Evolutionary conservation across 2,329 filamentous ascomycete genomes (phyloP).

Genomic region (Fusarium pseudonygamai): DNA sequence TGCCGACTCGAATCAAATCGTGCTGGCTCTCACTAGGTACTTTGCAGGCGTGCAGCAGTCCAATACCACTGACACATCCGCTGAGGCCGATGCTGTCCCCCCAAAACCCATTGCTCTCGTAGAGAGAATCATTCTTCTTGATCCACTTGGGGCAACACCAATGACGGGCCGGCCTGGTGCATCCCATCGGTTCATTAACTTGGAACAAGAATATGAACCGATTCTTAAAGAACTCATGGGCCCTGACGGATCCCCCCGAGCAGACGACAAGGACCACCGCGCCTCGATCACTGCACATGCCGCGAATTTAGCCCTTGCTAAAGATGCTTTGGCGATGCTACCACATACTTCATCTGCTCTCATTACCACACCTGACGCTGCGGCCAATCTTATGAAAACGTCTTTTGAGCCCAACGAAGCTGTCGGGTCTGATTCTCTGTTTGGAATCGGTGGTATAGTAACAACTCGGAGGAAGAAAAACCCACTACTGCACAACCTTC

Average conservation of each 20-base stretch:
- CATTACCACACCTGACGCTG: slow-evolving; percentile 86
- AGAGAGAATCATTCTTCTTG: slow-evolving; percentile 88
- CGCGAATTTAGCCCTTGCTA: slow-evolving; percentile 78
- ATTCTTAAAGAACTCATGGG: slow-evolving; percentile 70
- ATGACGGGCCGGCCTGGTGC: slow-evolving; percentile 56
- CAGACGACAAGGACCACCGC: slow-evolving; percentile 45
- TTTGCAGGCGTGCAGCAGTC: slow-evolving; percentile 74
- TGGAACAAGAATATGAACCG: slow-evolving; percentile 85
- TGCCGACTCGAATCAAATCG: slow-evolving; percentile 66
- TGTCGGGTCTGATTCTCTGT: slow-evolving; percentile 61
- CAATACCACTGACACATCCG: not conserved
- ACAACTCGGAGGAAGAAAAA: slow-evolving; percentile 71
- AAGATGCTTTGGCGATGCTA: slow-evolving; percentile 75
- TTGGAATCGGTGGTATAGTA: slow-evolving; percentile 59
- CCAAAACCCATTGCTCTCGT: slow-evolving; percentile 68
- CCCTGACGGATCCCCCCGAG: slow-evolving; percentile 41
- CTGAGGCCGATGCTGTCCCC: slow-evolving; percentile 46
- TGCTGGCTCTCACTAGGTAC: slow-evolving; percentile 80
- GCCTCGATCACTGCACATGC: slow-evolving; percentile 59
- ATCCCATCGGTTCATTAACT: slow-evolving; percentile 77
- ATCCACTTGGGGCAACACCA: slow-evolving; percentile 87
- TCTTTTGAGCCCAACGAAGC: slow-evolving; percentile 49
- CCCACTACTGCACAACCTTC: slow-evolving; percentile 91
- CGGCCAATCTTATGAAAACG: slow-evolving; percentile 61
- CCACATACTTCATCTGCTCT: slow-evolving; percentile 87